Base-by-base conservation (phyloP, 2,329 filamentous ascomycete species). In the Harringtonia lauricola region DNA sequence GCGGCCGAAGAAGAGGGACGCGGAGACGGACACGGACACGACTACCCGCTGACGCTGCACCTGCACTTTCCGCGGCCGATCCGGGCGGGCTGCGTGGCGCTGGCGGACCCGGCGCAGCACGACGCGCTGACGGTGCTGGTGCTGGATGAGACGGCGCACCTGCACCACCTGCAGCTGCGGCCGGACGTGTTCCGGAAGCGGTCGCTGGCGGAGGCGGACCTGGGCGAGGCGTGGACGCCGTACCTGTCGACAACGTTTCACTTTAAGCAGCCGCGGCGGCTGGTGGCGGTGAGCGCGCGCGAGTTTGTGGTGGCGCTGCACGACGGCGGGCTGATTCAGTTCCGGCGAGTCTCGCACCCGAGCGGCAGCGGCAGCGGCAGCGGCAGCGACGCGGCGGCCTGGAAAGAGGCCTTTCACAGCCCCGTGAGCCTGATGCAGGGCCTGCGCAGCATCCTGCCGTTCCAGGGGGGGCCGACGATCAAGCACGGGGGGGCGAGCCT, bases 111-210 rank as follows among this genome's bases (percentile, higher is more conserved):
- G 8, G 70, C 79, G 49, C 83, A 86, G 47, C 82, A 83, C 55
- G 85, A 94, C 67, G 74, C 80, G 48, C 66, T 95, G 41, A 83
- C 76, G 52, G 74, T 88, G 36, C 94, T 88, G 61, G 83, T 85
- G 41, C 70, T 95, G 55, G 90, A 89, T 48, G 75, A 79, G 48
- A 70, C 75, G n/a, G 85, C 82, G 56, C 79, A 86, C 51, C 70
- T 98, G 17, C 89, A 89, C 64, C 88, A 86, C 13, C 72, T 98
- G 51, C 83, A 75, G n/a, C 64, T 98, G 40, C 81, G 83, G 47
- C 83, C 85, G 26, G 86, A 92, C 52, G 83, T 86, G 57, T 94
- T 96, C 60, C 74, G 80, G 47, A 80, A 79, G 59, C 71, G 74
- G 47, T 70, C 74, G 1, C 78, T 78, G 18, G 76, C 81, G 26